A percentile compares a stretch with the other conserved stretches of the same genome.
phyloP scores from a whole-genome alignment of 441 rosid species.

The Pelargonium citronellum region DNA sequence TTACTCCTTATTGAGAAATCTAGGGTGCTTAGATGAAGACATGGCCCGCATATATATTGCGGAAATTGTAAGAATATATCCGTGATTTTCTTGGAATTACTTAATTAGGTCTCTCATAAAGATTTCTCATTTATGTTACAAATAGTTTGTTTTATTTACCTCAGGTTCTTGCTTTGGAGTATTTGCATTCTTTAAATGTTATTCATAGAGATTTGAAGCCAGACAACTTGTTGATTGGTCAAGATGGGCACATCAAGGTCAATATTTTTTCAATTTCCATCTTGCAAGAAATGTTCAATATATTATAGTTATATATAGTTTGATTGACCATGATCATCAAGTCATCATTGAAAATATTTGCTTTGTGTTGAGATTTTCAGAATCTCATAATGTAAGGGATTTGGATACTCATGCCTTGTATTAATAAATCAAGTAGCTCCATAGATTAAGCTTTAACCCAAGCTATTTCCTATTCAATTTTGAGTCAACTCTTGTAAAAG shows the following conservation, averaged over 20 bases:
- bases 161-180: constrained; percentile 98
- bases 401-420: too few relatives aligned
- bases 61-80: constrained; percentile 72
- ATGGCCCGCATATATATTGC: constrained; percentile 90
- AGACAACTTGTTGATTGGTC: constrained; percentile 94
- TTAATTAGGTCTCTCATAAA: constrained; percentile 15
- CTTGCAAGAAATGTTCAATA: background rate
- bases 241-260: constrained; percentile 98
- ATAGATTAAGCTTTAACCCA: too few relatives aligned
- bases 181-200: constrained; percentile 86
- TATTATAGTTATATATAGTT: too few relatives aligned
- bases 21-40: constrained; percentile 93
- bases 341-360: too few relatives aligned
- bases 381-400: too few relatives aligned
- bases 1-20: constrained; percentile 73
- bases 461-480: too few relatives aligned
- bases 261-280: constrained; percentile 17
- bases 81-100: constrained; percentile 6
- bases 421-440: too few relatives aligned
- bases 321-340: too few relatives aligned
- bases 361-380: too few relatives aligned
- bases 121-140: constrained; percentile 32
- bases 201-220: constrained; percentile 98
- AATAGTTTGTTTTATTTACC: constrained; percentile 34
- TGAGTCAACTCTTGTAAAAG: too few relatives aligned